Evolutionary conservation across 805 yeast species (phyloP).

Genomic region (Candida gorgasii): DNA sequence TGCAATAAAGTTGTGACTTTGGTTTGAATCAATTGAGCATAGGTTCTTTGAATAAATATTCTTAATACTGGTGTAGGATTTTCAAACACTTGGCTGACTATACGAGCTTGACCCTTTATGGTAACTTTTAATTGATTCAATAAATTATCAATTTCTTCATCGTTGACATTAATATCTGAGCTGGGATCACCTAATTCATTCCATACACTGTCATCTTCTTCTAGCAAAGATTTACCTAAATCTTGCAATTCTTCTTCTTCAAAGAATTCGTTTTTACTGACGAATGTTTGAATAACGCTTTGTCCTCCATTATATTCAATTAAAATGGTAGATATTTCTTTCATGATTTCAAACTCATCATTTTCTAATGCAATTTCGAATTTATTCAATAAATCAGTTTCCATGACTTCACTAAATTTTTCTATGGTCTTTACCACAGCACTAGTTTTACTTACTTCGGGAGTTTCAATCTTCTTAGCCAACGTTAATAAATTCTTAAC

Average conservation of each 20-base stretch:
- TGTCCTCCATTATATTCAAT: constrained; percentile 83
- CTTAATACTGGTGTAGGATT: constrained; percentile 68
- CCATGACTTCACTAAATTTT: constrained; percentile 75
- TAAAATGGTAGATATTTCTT: constrained; percentile 71
- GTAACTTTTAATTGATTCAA: constrained; percentile 56
- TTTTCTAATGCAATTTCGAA: constrained; percentile 75
- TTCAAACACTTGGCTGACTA: constrained; percentile 72
- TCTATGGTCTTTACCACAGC: constrained; percentile 51
- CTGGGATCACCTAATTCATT: constrained; percentile 59
- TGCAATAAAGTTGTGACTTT: constrained; percentile 59
- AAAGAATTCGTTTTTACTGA: constrained; percentile 73
- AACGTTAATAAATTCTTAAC: constrained; percentile 65
- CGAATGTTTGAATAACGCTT: constrained; percentile 78
- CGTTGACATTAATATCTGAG: constrained; percentile 47
- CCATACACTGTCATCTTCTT: constrained; percentile 55
- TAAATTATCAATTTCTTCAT: constrained; percentile 51
- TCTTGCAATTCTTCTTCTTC: constrained; percentile 43
- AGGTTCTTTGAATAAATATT: constrained; percentile 71
- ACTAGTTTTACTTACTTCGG: constrained; percentile 47
- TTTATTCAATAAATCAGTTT: constrained; percentile 62
- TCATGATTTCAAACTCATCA: constrained; percentile 69
- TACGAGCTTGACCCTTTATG: constrained; percentile 68
- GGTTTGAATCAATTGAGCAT: constrained; percentile 67
- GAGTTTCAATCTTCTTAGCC: constrained; percentile 62
- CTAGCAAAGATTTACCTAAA: constrained; percentile 15